A percentile compares a stretch with the other conserved stretches of the same genome.
phyloP scores from a whole-genome alignment of 768 basidiomycete genomes.

The Steccherinum ochraceum region DNA sequence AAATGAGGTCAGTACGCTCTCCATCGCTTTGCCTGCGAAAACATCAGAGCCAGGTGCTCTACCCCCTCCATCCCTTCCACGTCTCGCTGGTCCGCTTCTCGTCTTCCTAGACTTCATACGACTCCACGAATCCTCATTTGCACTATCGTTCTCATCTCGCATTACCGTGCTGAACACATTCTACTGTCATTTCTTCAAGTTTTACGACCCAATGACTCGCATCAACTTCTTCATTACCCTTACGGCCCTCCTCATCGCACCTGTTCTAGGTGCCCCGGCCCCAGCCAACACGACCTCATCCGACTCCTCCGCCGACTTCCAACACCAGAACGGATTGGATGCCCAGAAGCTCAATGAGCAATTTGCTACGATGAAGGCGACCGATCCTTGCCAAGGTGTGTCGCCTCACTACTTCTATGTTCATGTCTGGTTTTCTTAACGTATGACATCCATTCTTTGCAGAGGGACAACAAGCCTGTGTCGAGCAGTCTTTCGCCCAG shows the following conservation, averaged over 20 bases:
- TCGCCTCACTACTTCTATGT: neutral
- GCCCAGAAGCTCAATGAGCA: slow-evolving; percentile 31
- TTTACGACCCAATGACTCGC: slow-evolving; percentile 12
- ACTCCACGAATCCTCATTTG: neutral
- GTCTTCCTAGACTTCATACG: neutral
- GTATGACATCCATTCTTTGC: neutral
- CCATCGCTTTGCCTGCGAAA: slow-evolving; percentile 9
- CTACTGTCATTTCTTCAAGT: neutral
- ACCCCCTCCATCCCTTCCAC: neutral
- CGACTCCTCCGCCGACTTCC: slow-evolving; percentile 15
- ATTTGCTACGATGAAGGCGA: slow-evolving; percentile 24
- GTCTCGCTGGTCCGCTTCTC: slow-evolving; percentile 4
- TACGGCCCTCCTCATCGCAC: slow-evolving; percentile 3
- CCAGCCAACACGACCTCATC: slow-evolving; percentile 4
- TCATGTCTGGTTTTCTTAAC: too few relatives aligned
- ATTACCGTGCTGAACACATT: too few relatives aligned
- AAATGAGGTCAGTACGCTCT: neutral
- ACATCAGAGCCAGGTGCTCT: slow-evolving; percentile 14
- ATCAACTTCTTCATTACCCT: too few relatives aligned
- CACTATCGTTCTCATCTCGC: too few relatives aligned
- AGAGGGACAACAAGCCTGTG: slow-evolving; percentile 31
- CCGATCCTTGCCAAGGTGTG: slow-evolving; percentile 26
- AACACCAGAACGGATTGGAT: slow-evolving; percentile 27
- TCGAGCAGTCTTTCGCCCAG: slow-evolving; percentile 32
- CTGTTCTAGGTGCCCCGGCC: slow-evolving; percentile 6